These are phyloP conservation scores for Talaromyces sp. DNA, from an alignment of 2,329 filamentous ascomycete genomes.

Conservation along the genomic window DNA sequence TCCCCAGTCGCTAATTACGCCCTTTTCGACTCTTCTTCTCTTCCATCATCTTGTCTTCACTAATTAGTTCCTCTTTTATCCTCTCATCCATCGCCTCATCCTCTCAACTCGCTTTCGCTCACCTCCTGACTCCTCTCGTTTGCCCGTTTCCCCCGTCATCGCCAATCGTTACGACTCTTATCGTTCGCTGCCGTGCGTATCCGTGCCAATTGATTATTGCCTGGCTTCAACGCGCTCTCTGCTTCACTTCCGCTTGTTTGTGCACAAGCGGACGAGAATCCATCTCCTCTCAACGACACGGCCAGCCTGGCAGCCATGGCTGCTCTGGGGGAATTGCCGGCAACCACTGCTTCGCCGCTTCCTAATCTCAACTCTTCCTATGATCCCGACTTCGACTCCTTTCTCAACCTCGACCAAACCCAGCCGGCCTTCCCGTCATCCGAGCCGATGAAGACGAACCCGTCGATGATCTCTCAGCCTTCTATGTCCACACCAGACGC, in stretches of 20 bases:
- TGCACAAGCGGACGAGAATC: not conserved
- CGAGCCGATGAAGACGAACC: conserved; percentile 29
- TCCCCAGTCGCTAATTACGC: not conserved
- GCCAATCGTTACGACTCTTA: not conserved
- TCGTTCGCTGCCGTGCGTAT: not conserved
- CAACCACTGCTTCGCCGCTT: conserved; percentile 24
- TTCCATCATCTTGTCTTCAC: not conserved
- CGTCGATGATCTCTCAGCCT: conserved; percentile 30
- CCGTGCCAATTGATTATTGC: not conserved
- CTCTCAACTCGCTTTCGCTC: not conserved
- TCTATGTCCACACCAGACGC: conserved; percentile 32
- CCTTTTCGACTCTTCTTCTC: not conserved
- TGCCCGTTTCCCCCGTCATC: not conserved
- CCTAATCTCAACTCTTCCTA: conserved; percentile 28
- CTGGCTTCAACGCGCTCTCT: not conserved
- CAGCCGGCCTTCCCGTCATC: conserved; percentile 36
- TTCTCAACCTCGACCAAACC: conserved; percentile 42
- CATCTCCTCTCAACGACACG: not conserved
- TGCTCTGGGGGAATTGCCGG: conserved; percentile 27
- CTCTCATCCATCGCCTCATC: not conserved
- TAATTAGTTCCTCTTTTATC: too few relatives aligned
- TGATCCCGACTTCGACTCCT: conserved; percentile 42
- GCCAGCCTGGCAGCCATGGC: conserved; percentile 1
- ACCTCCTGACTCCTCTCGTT: not conserved
- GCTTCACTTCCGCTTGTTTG: not conserved